Evolutionary conservation across 1,284 basidiomycete genomes (phyloP).

Genomic region (Melanopsichium pennsylvanicum): DNA sequence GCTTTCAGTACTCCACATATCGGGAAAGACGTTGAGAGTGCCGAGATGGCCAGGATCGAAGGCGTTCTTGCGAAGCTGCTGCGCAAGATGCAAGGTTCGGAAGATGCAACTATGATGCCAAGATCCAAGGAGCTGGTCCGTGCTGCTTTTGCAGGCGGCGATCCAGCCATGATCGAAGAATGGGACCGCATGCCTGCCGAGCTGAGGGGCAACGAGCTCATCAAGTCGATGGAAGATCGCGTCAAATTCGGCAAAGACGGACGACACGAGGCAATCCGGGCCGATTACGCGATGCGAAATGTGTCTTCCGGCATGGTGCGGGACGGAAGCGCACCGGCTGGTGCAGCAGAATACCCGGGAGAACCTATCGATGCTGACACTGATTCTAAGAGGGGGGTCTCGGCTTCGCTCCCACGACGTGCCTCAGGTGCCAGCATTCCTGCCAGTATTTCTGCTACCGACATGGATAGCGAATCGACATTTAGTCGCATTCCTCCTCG

Average conservation of each 20-base stretch:
- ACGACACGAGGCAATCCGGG: conserved; percentile 33
- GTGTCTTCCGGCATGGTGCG: conserved; percentile 24
- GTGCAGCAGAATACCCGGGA: background rate
- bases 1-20: conserved; percentile 3
- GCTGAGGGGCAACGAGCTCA: conserved; percentile 30
- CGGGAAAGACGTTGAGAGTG: conserved; percentile 11
- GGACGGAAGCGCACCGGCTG: conserved; percentile 18
- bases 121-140: conserved; percentile 21
- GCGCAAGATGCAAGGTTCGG: conserved; percentile 33
- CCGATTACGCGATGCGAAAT: conserved; percentile 6
- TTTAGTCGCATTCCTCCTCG: conserved; percentile 48
- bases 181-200: conserved; percentile 41
- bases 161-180: conserved; percentile 24
- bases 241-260: conserved; percentile 35
- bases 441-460: conserved; percentile 22
- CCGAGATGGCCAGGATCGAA: conserved; percentile 40
- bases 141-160: conserved; percentile 13
- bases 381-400: conserved; percentile 18
- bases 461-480: conserved; percentile 15
- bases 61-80: conserved; percentile 37
- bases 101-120: conserved; percentile 25
- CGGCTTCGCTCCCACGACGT: conserved; percentile 21
- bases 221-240: conserved; percentile 38
- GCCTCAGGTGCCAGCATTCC: conserved; percentile 28
- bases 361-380: conserved; percentile 12